phyloP scores from a whole-genome alignment of 345 rosid species.

The Acer saccharum region DNA sequence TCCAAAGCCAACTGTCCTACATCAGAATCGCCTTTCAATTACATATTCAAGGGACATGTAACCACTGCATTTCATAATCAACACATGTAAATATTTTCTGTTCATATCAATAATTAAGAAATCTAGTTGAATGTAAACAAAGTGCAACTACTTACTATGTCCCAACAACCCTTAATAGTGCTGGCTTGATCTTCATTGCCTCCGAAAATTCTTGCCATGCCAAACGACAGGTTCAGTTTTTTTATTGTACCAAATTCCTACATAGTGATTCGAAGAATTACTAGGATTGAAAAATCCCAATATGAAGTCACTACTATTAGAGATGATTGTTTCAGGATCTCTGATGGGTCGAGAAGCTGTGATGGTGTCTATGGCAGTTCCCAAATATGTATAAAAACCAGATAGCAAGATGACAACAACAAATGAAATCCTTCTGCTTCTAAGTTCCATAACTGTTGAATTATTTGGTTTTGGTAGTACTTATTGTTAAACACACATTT shows the following conservation, averaged over 20 bases:
- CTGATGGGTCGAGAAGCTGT: not conserved
- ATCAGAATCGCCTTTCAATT: not conserved
- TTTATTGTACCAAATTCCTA: not conserved
- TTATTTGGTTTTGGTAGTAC: too few species aligned
- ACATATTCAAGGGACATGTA: not conserved
- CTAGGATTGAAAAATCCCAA: not conserved
- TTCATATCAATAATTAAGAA: too few species aligned
- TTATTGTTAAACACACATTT: too few species aligned
- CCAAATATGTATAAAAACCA: not conserved
- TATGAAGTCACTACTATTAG: not conserved
- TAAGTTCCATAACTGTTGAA: too few species aligned
- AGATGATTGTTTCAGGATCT: not conserved
- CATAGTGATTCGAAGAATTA: not conserved
- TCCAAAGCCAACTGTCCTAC: too few species aligned
- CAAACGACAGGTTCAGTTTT: constrained; percentile 28
- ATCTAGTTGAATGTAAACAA: not conserved
- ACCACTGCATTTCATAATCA: too few species aligned
- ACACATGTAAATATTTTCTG: not conserved
- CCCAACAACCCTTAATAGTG: constrained; percentile 42
- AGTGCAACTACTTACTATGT: constrained; percentile 29
- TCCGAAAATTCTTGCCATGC: constrained; percentile 43
- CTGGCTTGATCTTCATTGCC: constrained; percentile 44
- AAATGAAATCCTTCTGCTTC: too few species aligned
- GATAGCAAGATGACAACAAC: not conserved
- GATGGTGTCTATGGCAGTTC: not conserved